Base-by-base conservation (phyloP, 2,329 filamentous ascomycete species). In the Dactylellina haptotyla region DNA sequence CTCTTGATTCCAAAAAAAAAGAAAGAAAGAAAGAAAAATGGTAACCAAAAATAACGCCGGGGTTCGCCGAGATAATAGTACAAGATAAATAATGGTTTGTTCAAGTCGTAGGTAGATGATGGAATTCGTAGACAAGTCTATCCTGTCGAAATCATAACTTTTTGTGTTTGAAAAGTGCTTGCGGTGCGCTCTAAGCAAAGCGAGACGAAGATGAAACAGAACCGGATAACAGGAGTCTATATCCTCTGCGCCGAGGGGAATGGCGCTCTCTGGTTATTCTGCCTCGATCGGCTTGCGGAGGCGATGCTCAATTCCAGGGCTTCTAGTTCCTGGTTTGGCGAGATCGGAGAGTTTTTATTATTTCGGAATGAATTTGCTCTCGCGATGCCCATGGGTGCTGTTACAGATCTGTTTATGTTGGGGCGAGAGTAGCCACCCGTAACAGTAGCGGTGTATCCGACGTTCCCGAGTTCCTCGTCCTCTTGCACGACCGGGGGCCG, bases 71-170 rank as follows among this genome's bases (percentile, higher is more conserved):
- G 48, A 26, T 53, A 54, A 10, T 26, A 39, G 34, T 63, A 45
- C 12, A 59, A 26, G 37, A 59, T 28, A 46, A 46, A 14, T 30
- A 41, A 51, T 34, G 20, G 18, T 18, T n/a, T 43, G 53, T 25
- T 48, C 14, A 39, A 4, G 16, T 14, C 3, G 12, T 46, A 32
- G 20, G 14, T 18, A 25, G 14, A 45, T 18, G 25, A 45, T n/a
- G n/a, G 48, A 46, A 48, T 18, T 61, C 54, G 45, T 59, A 45
- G 63, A 67, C 48, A 43, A 46, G 43, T 63, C 50, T 71, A 63
- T 63, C 34, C 25, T 53, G 51, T 41, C 46, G 50, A 71, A 58
- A 63, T 71, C 58, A 71, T 71, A 71, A 63, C 51, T 71, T 71
- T 69, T 69, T 28, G 61, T 39, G 10, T 18, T 59, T 30, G 32